These are phyloP conservation scores for Flaveria robusta DNA, from an alignment of 129 eudicot species.

Conservation along the genomic window DNA sequence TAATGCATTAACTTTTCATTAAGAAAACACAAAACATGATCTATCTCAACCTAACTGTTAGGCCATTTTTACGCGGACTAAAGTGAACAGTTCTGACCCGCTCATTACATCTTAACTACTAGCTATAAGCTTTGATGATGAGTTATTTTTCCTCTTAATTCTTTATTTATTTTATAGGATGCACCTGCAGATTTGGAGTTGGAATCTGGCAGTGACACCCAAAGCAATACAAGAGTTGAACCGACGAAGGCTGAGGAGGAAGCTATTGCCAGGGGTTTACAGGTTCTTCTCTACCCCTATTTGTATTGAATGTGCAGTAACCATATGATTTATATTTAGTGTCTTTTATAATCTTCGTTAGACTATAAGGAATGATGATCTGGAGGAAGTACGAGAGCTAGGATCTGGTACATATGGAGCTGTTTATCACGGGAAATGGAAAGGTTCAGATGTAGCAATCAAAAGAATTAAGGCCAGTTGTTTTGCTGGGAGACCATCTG, in stretches of 20 bases:
- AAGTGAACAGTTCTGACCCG: background rate
- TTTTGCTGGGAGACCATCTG: slow-evolving; percentile 87
- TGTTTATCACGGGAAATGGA: slow-evolving; percentile 93
- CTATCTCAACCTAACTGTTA: background rate
- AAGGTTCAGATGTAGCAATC: slow-evolving; percentile 92
- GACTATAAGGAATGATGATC: slow-evolving; percentile 83
- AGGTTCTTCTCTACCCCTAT: slow-evolving; percentile 53
- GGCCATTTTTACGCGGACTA: background rate
- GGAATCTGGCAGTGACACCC: slow-evolving; percentile 61
- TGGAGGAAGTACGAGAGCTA: slow-evolving; percentile 83
- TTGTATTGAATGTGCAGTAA: slow-evolving; percentile 10
- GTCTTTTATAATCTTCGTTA: slow-evolving; percentile 24
- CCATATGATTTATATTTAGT: background rate
- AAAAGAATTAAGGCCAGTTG: slow-evolving; percentile 94
- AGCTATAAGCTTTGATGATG: background rate
- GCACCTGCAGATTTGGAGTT: slow-evolving; percentile 50
- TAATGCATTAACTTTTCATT: background rate
- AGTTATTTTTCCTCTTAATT: background rate
- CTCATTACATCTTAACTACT: background rate
- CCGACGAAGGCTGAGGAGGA: slow-evolving; percentile 93
- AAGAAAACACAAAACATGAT: background rate
- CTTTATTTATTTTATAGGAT: slow-evolving; percentile 46
- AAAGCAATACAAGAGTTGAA: slow-evolving; percentile 64
- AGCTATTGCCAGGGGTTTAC: slow-evolving; percentile 87
- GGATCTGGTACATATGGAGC: slow-evolving; percentile 91